Evolutionary conservation across 805 yeast species (phyloP).

Genomic region (Saturnispora sanitii): DNA sequence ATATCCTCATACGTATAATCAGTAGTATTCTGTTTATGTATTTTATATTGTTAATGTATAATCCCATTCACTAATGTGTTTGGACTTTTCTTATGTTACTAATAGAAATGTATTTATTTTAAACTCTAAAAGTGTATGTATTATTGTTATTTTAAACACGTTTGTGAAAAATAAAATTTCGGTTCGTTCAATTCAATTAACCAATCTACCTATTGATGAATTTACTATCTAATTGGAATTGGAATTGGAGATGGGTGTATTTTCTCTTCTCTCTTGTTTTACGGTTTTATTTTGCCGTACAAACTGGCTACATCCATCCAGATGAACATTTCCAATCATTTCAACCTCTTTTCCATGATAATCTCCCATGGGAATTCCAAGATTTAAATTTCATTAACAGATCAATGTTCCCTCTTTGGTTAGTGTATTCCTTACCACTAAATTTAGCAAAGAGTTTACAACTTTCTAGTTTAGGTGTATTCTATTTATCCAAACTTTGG

Average conservation of each 20-base stretch:
- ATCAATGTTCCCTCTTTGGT: conserved; percentile 57
- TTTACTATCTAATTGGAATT: conserved; percentile 31
- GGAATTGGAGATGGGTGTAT: conserved; percentile 37
- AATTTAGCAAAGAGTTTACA: conserved; percentile 27
- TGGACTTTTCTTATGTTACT: too few species aligned
- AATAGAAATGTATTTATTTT: too few species aligned
- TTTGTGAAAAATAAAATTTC: neutral
- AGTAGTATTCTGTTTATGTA: too few species aligned
- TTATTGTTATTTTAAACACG: too few species aligned
- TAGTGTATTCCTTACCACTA: conserved; percentile 61
- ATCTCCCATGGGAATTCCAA: conserved; percentile 79
- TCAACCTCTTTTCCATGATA: conserved; percentile 51
- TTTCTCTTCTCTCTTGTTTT: conserved; percentile 33
- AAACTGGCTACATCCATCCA: conserved; percentile 87
- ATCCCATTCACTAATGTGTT: too few species aligned
- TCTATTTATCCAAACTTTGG: conserved; percentile 46
- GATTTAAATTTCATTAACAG: conserved; percentile 45
- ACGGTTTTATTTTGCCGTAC: conserved; percentile 48
- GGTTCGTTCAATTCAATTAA: neutral
- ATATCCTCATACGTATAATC: conserved; percentile 1
- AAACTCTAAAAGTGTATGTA: too few species aligned
- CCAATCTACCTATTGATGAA: neutral
- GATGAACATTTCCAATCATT: conserved; percentile 96
- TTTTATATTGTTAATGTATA: too few species aligned
- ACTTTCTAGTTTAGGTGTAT: conserved; percentile 36